Base-by-base conservation (phyloP, 345 rosid species). In the Brassica cretica region DNA sequence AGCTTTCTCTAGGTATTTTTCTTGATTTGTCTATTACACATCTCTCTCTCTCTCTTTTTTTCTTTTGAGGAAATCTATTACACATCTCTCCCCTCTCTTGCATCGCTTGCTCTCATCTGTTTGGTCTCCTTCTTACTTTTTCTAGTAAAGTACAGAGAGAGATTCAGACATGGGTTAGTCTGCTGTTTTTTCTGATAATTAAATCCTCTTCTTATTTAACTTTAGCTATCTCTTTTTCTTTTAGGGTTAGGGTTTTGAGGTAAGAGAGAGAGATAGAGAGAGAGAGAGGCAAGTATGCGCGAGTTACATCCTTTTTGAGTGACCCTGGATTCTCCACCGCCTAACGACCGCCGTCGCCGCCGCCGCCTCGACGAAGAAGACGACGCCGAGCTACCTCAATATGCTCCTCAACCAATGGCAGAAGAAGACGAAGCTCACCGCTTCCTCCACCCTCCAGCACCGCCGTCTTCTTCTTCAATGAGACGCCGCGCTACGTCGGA, bases 361-460 rank as follows among this genome's bases (percentile, higher is more conserved):
- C 87, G 18, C 72, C 82, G 79, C 35, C 78, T 33, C 61, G 76
- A 73, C 21, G 87, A 85, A 49, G 55, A 49, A 46, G 51, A 44
- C 83, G 87, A 88, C 76, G 70, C 86, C 24, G 81, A 86, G 37
- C 64, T 66, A 66, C 74, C 83, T 66, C 82, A 85, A 5, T 72
- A 86, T 71, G 63, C 86, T 65, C 55, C 55, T 49, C 66, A 78
- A 72, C 41, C 88, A 64, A 81, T 27, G 84, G 80, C 76, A 46
- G 76, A 49, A 49, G 56, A 62, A 37, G 66, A 66, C 68, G 78
- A 79, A 29, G 72, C 80, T 89, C 92, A 18, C 76, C 85, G 64
- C 82, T 84, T 75, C 84, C 90, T 90, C 85, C 75, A 88, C 86
- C 62, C 82, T 21, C 71, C 89, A 79, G 62, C 88, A 62, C 85